phyloP scores from a whole-genome alignment of 495 filamentous ascomycete species.

The Podospora anserina region DNA sequence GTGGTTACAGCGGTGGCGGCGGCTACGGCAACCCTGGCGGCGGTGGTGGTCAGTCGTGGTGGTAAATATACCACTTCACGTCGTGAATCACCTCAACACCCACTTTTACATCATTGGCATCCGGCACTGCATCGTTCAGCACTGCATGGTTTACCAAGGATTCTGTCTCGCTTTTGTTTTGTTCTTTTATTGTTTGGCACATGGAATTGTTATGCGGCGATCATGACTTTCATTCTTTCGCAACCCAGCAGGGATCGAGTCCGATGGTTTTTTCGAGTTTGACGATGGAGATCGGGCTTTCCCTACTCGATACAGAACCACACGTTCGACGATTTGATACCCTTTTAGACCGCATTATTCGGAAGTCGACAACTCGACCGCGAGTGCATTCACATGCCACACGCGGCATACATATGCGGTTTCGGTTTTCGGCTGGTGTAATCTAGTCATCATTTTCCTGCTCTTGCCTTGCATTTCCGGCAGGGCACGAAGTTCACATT shows the following conservation, averaged over 20 bases:
- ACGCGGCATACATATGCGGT: constrained; percentile 21
- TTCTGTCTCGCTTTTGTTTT: constrained; percentile 14
- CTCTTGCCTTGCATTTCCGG: constrained; percentile 38
- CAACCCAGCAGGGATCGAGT: constrained; percentile 27
- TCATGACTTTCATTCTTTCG: constrained; percentile 28
- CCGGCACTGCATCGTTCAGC: background rate
- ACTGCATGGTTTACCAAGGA: background rate
- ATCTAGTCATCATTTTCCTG: constrained; percentile 43
- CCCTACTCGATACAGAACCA: constrained; percentile 21
- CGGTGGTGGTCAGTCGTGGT: constrained; percentile 83
- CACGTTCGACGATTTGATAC: constrained; percentile 39
- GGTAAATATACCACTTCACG: constrained; percentile 55
- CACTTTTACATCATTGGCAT: constrained; percentile 17
- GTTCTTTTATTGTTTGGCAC: constrained; percentile 5
- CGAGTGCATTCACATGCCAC: constrained; percentile 23
- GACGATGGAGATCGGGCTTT: constrained; percentile 38
- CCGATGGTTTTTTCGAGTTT: constrained; percentile 28
- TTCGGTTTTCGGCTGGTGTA: constrained; percentile 31
- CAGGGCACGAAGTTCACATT: constrained; percentile 41
- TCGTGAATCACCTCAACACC: constrained; percentile 20
- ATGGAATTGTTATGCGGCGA: constrained; percentile 30
- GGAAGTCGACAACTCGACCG: constrained; percentile 25
- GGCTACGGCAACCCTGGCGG: constrained; percentile 75
- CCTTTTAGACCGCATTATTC: constrained; percentile 37
- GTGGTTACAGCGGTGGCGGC: constrained; percentile 32